Percentiles rank a stretch among this genome's conserved stretches.
phyloP scores from a whole-genome alignment of 345 rosid genomes.

The Clarkia xantiana region DNA sequence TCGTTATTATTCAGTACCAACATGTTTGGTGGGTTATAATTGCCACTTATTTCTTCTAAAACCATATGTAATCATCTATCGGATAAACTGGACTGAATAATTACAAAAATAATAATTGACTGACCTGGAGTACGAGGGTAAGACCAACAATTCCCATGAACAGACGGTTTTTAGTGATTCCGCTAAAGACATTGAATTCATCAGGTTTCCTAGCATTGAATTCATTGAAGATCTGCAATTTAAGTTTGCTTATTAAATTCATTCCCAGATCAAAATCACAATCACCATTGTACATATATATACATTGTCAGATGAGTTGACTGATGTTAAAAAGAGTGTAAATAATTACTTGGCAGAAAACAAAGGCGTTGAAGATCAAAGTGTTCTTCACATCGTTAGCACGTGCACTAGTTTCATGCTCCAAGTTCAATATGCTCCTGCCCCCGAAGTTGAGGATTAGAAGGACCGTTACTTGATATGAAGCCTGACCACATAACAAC shows the following conservation, averaged over 20 bases:
- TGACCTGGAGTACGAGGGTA: slow-evolving; percentile 74
- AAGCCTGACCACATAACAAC: slow-evolving; percentile 35
- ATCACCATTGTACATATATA: background rate
- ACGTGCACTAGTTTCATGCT: slow-evolving; percentile 13
- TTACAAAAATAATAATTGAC: no score
- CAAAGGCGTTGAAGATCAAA: slow-evolving; percentile 83
- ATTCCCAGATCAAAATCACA: background rate
- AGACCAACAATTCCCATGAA: slow-evolving; percentile 66
- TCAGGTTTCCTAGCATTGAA: slow-evolving; percentile 95
- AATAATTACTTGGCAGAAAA: slow-evolving; percentile 62
- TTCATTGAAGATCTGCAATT: slow-evolving; percentile 67
- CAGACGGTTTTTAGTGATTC: slow-evolving; percentile 54
- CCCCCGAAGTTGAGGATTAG: slow-evolving; percentile 69
- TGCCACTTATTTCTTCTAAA: no score
- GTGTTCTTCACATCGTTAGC: slow-evolving; percentile 64
- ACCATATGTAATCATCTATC: background rate
- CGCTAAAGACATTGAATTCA: slow-evolving; percentile 57
- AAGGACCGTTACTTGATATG: slow-evolving; percentile 67
- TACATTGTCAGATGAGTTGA: no score
- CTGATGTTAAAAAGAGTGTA: no score
- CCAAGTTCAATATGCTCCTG: slow-evolving; percentile 36
- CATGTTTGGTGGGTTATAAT: no score
- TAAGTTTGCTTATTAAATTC: background rate
- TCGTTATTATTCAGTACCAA: no score
- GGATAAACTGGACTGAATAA: background rate